phyloP scores from a whole-genome alignment of 2,329 filamentous ascomycete genomes.

The Elsinoe batatas region DNA sequence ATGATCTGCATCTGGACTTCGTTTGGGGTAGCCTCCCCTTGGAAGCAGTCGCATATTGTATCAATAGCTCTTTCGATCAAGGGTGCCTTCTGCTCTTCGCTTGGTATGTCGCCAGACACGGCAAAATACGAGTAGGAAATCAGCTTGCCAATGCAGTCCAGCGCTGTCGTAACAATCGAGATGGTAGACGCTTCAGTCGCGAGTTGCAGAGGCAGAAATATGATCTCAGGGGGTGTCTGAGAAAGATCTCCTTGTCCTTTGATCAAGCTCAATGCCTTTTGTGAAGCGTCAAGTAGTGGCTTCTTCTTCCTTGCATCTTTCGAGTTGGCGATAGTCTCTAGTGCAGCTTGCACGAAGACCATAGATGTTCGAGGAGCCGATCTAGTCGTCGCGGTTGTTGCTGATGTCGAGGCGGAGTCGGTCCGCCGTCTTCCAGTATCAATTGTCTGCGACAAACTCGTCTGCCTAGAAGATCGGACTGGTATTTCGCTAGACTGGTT shows the following conservation, averaged over 20 bases:
- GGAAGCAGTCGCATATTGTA: slow-evolving; percentile 98
- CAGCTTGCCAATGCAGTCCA: slow-evolving; percentile 97
- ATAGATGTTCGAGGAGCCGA: slow-evolving; percentile 71
- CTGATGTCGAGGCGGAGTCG: slow-evolving; percentile 51
- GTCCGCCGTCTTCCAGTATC: slow-evolving; percentile 39
- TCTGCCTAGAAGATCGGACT: slow-evolving; percentile 2
- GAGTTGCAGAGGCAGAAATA: slow-evolving; percentile 83
- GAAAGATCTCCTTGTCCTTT: slow-evolving; percentile 67
- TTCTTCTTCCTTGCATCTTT: slow-evolving; percentile 86
- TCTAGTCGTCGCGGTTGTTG: slow-evolving; percentile 37
- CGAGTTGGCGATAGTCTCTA: slow-evolving; percentile 83
- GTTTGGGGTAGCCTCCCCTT: slow-evolving; percentile 83
- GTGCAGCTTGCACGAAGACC: slow-evolving; percentile 86
- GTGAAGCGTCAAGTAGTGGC: slow-evolving; percentile 69
- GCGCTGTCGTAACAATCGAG: slow-evolving; percentile 74
- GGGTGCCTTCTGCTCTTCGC: slow-evolving; percentile 36
- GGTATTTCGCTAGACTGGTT: slow-evolving; percentile 9
- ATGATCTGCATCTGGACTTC: slow-evolving; percentile 97
- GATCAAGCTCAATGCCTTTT: slow-evolving; percentile 74
- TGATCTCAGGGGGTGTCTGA: slow-evolving; percentile 77
- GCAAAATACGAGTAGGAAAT: slow-evolving; percentile 99
- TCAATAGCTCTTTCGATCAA: slow-evolving; percentile 97
- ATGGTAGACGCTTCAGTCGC: slow-evolving; percentile 81
- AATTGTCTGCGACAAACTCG: slow-evolving; percentile 10
- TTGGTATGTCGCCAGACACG: slow-evolving; percentile 43